A percentile compares a stretch with the other conserved stretches of the same genome.
These are phyloP conservation scores for Fusarium hainanense DNA, from an alignment of 2,329 filamentous ascomycete genomes.

Conservation along the genomic window DNA sequence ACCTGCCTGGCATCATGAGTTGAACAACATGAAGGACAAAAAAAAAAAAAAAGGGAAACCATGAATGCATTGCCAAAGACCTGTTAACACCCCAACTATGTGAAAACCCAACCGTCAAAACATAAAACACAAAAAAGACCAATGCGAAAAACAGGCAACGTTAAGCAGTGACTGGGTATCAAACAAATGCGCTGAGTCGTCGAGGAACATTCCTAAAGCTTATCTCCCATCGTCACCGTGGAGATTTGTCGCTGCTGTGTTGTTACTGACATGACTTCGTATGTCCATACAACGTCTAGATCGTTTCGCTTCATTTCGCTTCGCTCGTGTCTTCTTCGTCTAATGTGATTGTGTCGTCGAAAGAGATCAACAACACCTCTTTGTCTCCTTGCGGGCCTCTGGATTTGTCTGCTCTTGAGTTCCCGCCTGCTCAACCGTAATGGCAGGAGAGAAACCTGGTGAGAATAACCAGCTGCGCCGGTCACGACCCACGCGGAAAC, in stretches of 20 bases:
- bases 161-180: conserved; percentile 43
- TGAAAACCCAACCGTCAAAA: conserved; percentile 35
- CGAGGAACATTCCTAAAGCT: conserved; percentile 34
- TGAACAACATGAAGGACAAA: not conserved
- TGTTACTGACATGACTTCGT: conserved; percentile 3
- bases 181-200: conserved; percentile 37
- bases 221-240: conserved; percentile 15
- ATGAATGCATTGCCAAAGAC: conserved; percentile 18
- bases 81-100: conserved; percentile 23
- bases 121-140: conserved; percentile 23
- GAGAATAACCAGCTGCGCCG: conserved; percentile 70
- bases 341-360: not conserved
- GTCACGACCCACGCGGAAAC: conserved; percentile 68
- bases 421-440: conserved; percentile 59
- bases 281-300: conserved; percentile 23
- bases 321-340: conserved; percentile 3
- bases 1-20: conserved; percentile 30
- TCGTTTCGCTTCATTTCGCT: conserved; percentile 7
- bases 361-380: conserved; percentile 47
- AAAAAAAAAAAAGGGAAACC: not conserved
- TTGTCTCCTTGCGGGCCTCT: conserved; percentile 41
- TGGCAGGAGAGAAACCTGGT: conserved; percentile 63
- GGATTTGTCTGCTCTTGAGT: conserved; percentile 46
- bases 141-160: conserved; percentile 8
- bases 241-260: conserved; percentile 16